phyloP scores from a whole-genome alignment of 169 alveolate genomes.

The Cardiosporidium cionae region DNA sequence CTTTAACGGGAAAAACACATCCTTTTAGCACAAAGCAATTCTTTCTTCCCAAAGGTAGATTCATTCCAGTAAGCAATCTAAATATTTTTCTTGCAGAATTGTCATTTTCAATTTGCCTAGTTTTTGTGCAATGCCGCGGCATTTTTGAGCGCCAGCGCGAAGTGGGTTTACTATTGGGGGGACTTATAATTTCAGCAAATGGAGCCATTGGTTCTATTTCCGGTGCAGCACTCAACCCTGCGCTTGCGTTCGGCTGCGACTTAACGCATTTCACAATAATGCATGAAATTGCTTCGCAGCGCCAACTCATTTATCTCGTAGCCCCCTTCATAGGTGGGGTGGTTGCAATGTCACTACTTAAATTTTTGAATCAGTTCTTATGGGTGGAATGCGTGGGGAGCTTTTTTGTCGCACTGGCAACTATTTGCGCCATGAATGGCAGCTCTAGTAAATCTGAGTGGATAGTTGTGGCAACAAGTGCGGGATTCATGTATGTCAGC shows the following conservation, averaged over 20 bases:
- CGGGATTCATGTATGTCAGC: not conserved
- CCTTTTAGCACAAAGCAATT: not conserved
- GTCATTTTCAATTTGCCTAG: too few species aligned
- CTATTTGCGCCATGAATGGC: not conserved
- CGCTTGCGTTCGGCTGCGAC: not conserved
- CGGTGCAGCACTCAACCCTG: not conserved
- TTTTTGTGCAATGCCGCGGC: too few species aligned
- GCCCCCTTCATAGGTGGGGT: not conserved
- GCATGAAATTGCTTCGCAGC: not conserved
- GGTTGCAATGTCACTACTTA: not conserved
- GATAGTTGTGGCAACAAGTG: not conserved
- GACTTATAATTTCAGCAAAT: not conserved
- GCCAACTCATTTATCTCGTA: not conserved
- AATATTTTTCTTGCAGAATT: not conserved
- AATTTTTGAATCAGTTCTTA: not conserved
- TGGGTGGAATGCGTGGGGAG: not conserved
- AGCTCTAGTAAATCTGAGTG: not conserved
- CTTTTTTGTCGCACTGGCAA: not conserved
- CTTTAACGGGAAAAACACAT: not conserved
- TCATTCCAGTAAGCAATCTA: not conserved
- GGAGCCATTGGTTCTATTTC: not conserved
- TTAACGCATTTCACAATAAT: not conserved
- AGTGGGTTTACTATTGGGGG: too few species aligned
- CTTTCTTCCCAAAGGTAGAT: not conserved
- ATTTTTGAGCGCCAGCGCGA: too few species aligned